Conservation (phyloP, 1,284 basidiomycete genomes). For the Moniliella sp. region DNA sequence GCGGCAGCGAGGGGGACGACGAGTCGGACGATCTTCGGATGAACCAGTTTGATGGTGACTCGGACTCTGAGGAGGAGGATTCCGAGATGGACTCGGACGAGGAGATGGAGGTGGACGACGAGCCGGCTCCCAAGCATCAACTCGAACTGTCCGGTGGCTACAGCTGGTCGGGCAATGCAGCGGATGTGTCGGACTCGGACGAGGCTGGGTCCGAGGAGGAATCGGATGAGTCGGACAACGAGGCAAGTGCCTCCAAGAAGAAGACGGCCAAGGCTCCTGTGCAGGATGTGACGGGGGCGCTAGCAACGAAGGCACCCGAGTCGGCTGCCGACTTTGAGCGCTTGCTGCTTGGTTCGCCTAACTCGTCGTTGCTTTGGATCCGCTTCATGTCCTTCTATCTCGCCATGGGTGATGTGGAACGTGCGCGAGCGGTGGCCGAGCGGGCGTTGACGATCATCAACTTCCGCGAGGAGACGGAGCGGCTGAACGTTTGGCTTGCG, state of each 20-base stretch:
- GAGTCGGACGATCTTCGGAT: conserved; percentile 10
- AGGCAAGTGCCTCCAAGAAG: conserved; percentile 12
- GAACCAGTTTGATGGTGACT: conserved; percentile 1
- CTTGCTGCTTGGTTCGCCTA: conserved; percentile 74
- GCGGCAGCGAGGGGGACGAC: conserved; percentile 6
- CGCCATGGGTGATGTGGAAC: conserved; percentile 79
- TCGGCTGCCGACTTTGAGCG: conserved; percentile 87
- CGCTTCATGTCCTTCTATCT: conserved; percentile 98
- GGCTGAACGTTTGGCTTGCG: conserved; percentile 91
- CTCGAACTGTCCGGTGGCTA: conserved; percentile 38
- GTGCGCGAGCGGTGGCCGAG: conserved; percentile 65
- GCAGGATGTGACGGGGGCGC: conserved; percentile 24
- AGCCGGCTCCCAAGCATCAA: conserved; percentile 6
- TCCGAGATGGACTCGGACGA: conserved; percentile 16
- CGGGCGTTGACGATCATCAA: conserved; percentile 68
- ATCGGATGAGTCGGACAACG: conserved; percentile 33
- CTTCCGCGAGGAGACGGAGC: conserved; percentile 89
- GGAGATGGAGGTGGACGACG: conserved; percentile 20
- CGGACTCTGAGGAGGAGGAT: conserved; percentile 21
- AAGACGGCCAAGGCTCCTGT: conserved; percentile 8
- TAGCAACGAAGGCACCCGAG: conserved; percentile 42
- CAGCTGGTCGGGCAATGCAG: conserved; percentile 38
- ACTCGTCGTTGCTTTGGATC: conserved; percentile 93
- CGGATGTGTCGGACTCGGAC: conserved; percentile 9
- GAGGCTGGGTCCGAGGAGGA: conserved; percentile 13